These are phyloP conservation scores for Acanthochlamys bracteata DNA, from an alignment of 106 monocot genomes.

Conservation along the genomic window DNA sequence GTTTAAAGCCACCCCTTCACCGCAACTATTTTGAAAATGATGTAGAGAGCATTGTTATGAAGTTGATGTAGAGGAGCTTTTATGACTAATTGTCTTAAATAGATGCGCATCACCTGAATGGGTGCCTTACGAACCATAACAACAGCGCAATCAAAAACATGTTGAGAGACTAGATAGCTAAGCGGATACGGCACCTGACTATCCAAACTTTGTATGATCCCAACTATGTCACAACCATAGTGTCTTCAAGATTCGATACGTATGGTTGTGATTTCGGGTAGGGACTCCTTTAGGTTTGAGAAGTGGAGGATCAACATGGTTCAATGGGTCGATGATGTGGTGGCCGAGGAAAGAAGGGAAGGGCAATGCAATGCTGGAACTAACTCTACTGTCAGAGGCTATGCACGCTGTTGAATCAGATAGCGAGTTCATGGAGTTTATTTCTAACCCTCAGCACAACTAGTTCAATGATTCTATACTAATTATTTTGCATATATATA, in stretches of 20 bases:
- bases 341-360: background rate
- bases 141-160: background rate
- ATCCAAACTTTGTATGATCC: background rate
- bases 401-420: background rate
- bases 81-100: background rate
- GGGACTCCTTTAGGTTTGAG: conserved; percentile 22
- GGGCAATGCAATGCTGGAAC: background rate
- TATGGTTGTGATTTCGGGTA: conserved; percentile 24
- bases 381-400: background rate
- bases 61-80: background rate
- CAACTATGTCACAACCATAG: background rate
- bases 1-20: background rate
- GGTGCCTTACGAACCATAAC: background rate
- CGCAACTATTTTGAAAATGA: background rate
- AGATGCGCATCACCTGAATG: background rate
- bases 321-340: conserved; percentile 10
- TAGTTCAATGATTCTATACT: too few relatives aligned
- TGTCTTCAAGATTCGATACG: conserved; percentile 19
- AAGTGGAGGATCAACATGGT: conserved; percentile 22
- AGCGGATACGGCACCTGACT: background rate
- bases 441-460: too few relatives aligned
- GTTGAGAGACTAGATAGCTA: background rate
- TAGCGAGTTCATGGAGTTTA: background rate
- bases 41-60: background rate
- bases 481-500: too few relatives aligned